Percentiles rank a stretch among this genome's conserved stretches.
phyloP scores from a whole-genome alignment of 495 filamentous ascomycete species.

The Xylaria telfairii region DNA sequence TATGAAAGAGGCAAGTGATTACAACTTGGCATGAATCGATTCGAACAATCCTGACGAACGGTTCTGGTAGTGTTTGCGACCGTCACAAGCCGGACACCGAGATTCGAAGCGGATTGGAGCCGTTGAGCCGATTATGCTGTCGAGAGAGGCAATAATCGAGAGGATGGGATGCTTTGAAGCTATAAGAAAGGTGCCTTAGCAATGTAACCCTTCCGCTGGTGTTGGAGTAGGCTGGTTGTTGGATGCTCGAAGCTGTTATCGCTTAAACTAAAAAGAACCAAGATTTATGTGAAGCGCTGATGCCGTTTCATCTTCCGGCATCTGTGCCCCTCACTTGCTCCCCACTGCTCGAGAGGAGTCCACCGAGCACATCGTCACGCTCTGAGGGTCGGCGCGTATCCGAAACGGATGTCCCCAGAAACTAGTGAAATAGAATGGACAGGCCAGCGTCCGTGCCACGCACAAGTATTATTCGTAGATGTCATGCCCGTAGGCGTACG shows the following conservation, averaged over 20 bases:
- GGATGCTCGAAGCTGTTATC: neutral
- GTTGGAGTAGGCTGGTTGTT: neutral
- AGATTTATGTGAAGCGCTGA: conserved; percentile 8
- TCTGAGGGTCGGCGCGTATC: neutral
- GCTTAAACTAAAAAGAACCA: neutral
- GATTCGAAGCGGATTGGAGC: neutral
- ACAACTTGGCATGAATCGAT: neutral
- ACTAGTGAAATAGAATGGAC: neutral
- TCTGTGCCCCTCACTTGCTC: conserved; percentile 13
- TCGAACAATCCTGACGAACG: neutral
- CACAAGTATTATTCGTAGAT: neutral
- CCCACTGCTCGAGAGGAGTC: conserved; percentile 1
- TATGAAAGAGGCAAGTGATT: conserved; percentile 12
- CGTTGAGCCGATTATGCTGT: neutral
- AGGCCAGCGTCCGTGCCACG: conserved; percentile 7
- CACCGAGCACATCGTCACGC: neutral
- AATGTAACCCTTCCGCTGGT: neutral
- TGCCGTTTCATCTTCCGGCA: conserved; percentile 4
- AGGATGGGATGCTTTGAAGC: neutral
- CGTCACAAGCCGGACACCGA: neutral
- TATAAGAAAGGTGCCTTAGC: neutral
- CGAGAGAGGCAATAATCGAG: neutral
- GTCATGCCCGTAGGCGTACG: neutral
- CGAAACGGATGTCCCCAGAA: conserved; percentile 3
- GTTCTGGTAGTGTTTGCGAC: neutral